Conservation (phyloP, 148 eudicot genomes). For the Suaeda aralocaspica region DNA sequence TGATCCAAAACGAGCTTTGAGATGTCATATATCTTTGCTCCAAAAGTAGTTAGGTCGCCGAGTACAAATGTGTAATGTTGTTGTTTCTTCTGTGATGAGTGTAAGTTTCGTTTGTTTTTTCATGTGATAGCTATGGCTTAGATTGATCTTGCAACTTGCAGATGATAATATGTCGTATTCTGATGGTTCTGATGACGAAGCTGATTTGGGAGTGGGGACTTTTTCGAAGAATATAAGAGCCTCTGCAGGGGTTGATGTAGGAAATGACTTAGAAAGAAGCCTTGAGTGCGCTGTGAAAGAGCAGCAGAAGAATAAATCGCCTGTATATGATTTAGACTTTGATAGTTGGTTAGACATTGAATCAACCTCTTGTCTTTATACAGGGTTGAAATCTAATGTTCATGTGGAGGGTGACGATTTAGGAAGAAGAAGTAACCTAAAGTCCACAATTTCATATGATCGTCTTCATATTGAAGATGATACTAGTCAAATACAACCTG, state of each 20-base stretch:
- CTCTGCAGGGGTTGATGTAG: slow-evolving; percentile 28
- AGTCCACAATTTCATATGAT: slow-evolving; percentile 15
- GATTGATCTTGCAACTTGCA: slow-evolving; percentile 16
- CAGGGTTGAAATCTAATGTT: slow-evolving; percentile 15
- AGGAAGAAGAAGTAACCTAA: slow-evolving; percentile 6
- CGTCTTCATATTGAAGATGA: slow-evolving; percentile 38
- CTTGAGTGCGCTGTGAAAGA: slow-evolving; percentile 20
- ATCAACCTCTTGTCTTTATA: slow-evolving; percentile 33
- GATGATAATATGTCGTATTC: slow-evolving; percentile 43
- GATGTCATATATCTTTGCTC: no score
- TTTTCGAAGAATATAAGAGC: slow-evolving; percentile 17
- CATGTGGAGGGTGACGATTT: background rate
- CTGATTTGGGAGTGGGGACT: slow-evolving; percentile 19
- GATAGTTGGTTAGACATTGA: slow-evolving; percentile 20
- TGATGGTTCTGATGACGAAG: slow-evolving; percentile 69
- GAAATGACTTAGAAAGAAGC: slow-evolving; percentile 24
- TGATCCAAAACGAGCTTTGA: no score
- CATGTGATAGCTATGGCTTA: background rate
- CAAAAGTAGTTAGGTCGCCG: no score
- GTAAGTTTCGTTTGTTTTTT: background rate
- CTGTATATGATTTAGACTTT: background rate
- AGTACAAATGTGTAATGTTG: no score
- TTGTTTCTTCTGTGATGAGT: no score
- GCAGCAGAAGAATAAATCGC: slow-evolving; percentile 9
- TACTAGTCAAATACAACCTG: slow-evolving; percentile 20